Percentiles rank a stretch among this genome's conserved stretches.
Conservation (phyloP, 768 basidiomycete species). For the Nidularia pulvinata region DNA sequence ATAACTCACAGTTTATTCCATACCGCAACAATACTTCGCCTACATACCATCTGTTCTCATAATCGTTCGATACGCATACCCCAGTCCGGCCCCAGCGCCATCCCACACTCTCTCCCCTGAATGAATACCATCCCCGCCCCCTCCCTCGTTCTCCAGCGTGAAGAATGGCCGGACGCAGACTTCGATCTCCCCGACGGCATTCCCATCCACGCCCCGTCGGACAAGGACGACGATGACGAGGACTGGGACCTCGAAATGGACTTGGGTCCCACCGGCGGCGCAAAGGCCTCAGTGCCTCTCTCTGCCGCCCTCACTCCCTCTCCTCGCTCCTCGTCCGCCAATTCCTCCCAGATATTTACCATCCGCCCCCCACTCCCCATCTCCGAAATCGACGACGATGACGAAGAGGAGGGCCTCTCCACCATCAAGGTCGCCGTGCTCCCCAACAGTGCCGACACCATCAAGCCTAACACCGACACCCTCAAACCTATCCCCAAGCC, state of each 20-base stretch:
- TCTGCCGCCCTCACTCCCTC: constrained; percentile 36
- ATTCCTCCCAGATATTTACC: constrained; percentile 45
- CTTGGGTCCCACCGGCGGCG: constrained; percentile 54
- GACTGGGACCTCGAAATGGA: constrained; percentile 87
- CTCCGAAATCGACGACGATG: constrained; percentile 55
- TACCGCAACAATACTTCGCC: no score
- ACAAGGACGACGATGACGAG: constrained; percentile 66
- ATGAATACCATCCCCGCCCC: constrained; percentile 69
- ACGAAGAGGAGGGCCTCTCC: constrained; percentile 81
- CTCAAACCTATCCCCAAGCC: constrained; percentile 25
- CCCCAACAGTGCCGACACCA: constrained; percentile 37
- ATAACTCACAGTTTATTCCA: no score
- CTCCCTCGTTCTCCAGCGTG: constrained; percentile 48
- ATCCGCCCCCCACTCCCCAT: constrained; percentile 60
- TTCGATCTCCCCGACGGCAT: constrained; percentile 83
- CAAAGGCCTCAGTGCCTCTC: constrained; percentile 38
- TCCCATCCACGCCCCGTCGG: constrained; percentile 60
- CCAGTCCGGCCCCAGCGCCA: not conserved
- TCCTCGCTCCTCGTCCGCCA: constrained; percentile 24
- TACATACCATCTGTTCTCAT: no score
- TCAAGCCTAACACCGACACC: constrained; percentile 62
- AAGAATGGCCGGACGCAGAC: constrained; percentile 89
- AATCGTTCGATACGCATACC: not conserved
- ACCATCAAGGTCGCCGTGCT: constrained; percentile 63
- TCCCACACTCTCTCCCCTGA: constrained; percentile 6